A percentile compares a stretch with the other conserved stretches of the same genome.
Conservation (phyloP, 495 filamentous ascomycete genomes). For the Talaromyces ruber region DNA sequence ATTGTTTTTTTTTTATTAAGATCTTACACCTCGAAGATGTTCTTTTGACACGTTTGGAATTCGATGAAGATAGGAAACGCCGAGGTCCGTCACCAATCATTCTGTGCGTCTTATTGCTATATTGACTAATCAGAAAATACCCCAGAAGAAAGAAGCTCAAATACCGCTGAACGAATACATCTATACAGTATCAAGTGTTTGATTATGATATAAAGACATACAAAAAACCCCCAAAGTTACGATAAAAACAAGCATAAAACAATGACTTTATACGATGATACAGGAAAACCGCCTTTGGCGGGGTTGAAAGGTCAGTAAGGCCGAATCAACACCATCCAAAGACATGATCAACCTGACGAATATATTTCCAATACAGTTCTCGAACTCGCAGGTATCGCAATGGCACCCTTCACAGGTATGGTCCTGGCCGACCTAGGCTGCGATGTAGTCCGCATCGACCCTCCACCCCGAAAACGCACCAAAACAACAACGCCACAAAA, state of each 20-base stretch:
- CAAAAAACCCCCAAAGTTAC: not conserved
- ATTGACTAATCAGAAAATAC: not conserved
- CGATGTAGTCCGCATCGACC: constrained; percentile 4
- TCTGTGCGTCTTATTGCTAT: not conserved
- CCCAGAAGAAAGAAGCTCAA: not conserved
- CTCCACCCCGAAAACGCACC: not conserved
- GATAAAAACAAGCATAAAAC: not conserved
- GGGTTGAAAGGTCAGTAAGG: not conserved
- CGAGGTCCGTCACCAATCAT: not conserved
- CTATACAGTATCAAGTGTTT: not conserved
- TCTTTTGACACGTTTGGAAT: too few relatives aligned
- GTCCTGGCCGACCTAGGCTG: constrained; percentile 17
- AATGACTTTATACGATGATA: not conserved
- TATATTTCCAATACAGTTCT: not conserved
- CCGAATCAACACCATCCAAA: not conserved
- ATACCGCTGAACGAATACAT: not conserved
- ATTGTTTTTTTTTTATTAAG: not conserved
- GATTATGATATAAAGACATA: not conserved
- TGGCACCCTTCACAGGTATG: constrained; percentile 14
- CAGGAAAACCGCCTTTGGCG: not conserved
- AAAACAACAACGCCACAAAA: not conserved
- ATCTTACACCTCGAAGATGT: too few relatives aligned
- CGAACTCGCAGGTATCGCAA: constrained; percentile 2
- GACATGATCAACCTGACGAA: not conserved
- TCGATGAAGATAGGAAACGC: not conserved